A percentile compares a stretch with the other conserved stretches of the same genome.
These are phyloP conservation scores for Hyaloscypha variabilis DNA, from an alignment of 495 filamentous ascomycete species.

Conservation along the genomic window DNA sequence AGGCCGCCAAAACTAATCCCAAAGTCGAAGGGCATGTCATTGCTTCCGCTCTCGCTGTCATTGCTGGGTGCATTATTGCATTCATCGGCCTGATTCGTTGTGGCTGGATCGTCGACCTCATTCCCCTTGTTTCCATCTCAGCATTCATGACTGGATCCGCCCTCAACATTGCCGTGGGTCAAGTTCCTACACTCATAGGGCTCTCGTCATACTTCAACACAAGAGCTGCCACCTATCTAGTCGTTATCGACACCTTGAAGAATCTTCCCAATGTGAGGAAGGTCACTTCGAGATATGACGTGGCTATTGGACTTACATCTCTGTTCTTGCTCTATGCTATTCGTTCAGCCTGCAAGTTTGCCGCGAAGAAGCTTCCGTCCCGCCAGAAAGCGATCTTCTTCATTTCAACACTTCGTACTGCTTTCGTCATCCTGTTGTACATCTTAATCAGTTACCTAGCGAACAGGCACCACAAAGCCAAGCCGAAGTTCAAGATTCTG, in stretches of 20 bases:
- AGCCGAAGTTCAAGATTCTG: slow-evolving; percentile 68
- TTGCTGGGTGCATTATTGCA: slow-evolving; percentile 80
- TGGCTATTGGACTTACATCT: slow-evolving; percentile 88
- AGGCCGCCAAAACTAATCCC: slow-evolving; percentile 58
- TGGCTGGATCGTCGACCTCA: slow-evolving; percentile 96
- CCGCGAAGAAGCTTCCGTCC: slow-evolving; percentile 69
- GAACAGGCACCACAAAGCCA: slow-evolving; percentile 60
- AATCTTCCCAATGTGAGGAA: too few relatives aligned
- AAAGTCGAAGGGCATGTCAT: slow-evolving; percentile 63
- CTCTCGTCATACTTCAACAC: slow-evolving; percentile 65
- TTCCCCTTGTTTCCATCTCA: slow-evolving; percentile 86
- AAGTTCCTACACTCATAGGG: slow-evolving; percentile 84
- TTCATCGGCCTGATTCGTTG: slow-evolving; percentile 78
- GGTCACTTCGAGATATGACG: slow-evolving; percentile 71
- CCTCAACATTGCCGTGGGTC: slow-evolving; percentile 86
- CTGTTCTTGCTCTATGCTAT: slow-evolving; percentile 83
- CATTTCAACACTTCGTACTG: slow-evolving; percentile 81
- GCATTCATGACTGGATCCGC: slow-evolving; percentile 99
- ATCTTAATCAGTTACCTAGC: slow-evolving; percentile 88
- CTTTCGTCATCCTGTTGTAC: slow-evolving; percentile 89
- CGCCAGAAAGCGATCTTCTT: slow-evolving; percentile 84
- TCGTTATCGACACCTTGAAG: slow-evolving; percentile 87
- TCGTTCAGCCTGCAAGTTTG: slow-evolving; percentile 65
- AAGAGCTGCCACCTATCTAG: slow-evolving; percentile 76
- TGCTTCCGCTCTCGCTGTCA: slow-evolving; percentile 78